Percentiles rank a stretch among this genome's conserved stretches.
Evolutionary conservation across 2,329 filamentous ascomycete species (phyloP).

Genomic region (Colletotrichum camelliae): DNA sequence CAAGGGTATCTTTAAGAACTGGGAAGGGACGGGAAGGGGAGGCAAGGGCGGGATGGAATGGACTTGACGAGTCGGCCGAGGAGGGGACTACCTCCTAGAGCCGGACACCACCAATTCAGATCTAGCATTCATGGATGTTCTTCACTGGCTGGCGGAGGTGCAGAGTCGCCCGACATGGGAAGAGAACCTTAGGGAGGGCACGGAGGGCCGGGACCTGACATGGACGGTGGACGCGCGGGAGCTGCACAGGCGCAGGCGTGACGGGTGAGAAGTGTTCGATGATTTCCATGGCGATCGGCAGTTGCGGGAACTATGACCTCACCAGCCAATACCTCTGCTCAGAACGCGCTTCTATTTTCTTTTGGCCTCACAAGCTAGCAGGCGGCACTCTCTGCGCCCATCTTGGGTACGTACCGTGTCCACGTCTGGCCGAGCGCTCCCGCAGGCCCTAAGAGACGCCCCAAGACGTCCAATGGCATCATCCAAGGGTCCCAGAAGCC

Average conservation of each 20-base stretch:
- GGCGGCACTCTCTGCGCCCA: not conserved
- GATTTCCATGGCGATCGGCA: conserved; percentile 23
- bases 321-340: conserved; percentile 11
- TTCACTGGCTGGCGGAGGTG: not conserved
- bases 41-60: not conserved
- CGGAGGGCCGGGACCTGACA: not conserved
- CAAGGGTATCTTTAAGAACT: conserved; percentile 18
- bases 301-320: conserved; percentile 25
- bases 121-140: not conserved
- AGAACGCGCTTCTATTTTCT: not conserved
- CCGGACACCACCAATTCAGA: not conserved
- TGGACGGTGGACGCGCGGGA: not conserved
- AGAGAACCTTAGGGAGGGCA: not conserved
- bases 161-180: not conserved
- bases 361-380: not conserved
- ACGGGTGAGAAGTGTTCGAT: conserved; percentile 5
- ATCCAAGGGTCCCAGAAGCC: conserved; percentile 17
- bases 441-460: not conserved
- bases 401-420: not conserved
- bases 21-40: not conserved
- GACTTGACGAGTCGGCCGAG: not conserved
- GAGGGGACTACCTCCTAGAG: not conserved
- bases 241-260: not conserved
- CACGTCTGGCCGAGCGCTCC: not conserved
- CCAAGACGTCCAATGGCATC: conserved; percentile 14